Evolutionary conservation across 768 basidiomycete genomes (phyloP), one percentile per base, ranked within the genome.

Genomic region (Phallus indusiatus): DNA sequence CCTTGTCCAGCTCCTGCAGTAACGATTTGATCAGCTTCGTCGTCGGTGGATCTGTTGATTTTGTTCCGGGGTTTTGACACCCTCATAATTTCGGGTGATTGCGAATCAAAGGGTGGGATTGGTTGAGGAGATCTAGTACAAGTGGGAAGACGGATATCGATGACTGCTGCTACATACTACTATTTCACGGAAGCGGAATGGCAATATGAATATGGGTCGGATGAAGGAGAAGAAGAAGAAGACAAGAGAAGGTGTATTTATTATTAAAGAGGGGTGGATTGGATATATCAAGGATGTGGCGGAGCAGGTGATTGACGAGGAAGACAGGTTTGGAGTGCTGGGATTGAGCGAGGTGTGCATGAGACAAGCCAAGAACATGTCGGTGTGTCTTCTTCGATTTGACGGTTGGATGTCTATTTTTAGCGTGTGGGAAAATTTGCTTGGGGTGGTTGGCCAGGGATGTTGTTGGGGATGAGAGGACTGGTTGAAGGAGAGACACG

Each of bases 301-400:
- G 53, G 70, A 70, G 60, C 69, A 70, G 28, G 65, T 68, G n/a
- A 75, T 76, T 61, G 64, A 67, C 49, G 64, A 67, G 21, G 79
- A 80, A 61, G 80, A 81, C 68, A 80, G 79, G 69, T 64, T 79
- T 61, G 80, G 80, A 28, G 70, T 79, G 22, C 67, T 81, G 57
- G 70, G 74, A 53, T 65, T 79, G 36, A 68, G 79, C 78, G 66
- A 54, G 78, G 22, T 51, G 11, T 16, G 6, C 17, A 36, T 17
- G 24, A 1, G 24, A 14, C 12, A 51, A 22, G 49, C 16, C 24
- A 24, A 20, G 57, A 21, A 49, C 5, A 24, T 28, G 3, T 59
- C n/a, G n/a, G n/a, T n/a, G n/a, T n/a, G n/a, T n/a, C n/a, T 33
- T 54, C 59, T 34, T 53, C 47, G 47, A 48, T 54, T n/a, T 21